A percentile compares a stretch with the other conserved stretches of the same genome.
Evolutionary conservation across 768 basidiomycete species (phyloP).

Genomic region (Auricularia cornea): DNA sequence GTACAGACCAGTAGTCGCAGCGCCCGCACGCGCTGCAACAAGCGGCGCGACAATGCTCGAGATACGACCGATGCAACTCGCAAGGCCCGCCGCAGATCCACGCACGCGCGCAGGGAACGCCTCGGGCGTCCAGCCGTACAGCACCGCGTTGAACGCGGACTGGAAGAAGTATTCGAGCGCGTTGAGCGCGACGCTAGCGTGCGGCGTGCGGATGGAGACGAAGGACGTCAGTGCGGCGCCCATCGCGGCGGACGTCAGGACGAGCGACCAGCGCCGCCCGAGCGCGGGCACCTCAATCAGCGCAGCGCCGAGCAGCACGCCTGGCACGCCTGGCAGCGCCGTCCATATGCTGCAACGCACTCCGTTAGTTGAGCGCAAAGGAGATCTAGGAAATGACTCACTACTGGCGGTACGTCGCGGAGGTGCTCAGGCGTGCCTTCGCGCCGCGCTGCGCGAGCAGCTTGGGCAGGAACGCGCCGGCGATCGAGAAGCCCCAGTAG

Average conservation of each 20-base stretch:
- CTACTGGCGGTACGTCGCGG: neutral
- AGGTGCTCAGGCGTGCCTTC: neutral
- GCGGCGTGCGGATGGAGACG: neutral
- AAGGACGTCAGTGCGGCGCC: neutral
- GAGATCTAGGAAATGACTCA: slow-evolving; percentile 23
- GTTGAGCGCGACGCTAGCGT: neutral
- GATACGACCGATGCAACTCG: neutral
- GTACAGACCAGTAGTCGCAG: too few species aligned
- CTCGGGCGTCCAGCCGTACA: neutral
- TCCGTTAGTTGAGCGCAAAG: slow-evolving; percentile 58
- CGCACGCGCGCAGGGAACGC: neutral
- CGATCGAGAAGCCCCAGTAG: slow-evolving; percentile 42
- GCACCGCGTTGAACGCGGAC: neutral
- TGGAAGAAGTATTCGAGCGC: slow-evolving; percentile 1
- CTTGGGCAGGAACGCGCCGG: neutral
- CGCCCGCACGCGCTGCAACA: neutral
- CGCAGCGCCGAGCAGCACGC: slow-evolving; percentile 46
- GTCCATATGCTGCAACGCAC: slow-evolving; percentile 32
- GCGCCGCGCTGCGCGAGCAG: neutral
- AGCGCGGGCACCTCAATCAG: slow-evolving; percentile 42
- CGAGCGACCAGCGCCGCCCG: slow-evolving; percentile 46
- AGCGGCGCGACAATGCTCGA: neutral
- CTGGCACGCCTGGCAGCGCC: slow-evolving; percentile 36
- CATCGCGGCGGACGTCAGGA: neutral
- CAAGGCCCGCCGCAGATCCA: neutral